Base-by-base conservation (phyloP, 768 basidiomycete genomes). In the Filobasidium floriforme region DNA sequence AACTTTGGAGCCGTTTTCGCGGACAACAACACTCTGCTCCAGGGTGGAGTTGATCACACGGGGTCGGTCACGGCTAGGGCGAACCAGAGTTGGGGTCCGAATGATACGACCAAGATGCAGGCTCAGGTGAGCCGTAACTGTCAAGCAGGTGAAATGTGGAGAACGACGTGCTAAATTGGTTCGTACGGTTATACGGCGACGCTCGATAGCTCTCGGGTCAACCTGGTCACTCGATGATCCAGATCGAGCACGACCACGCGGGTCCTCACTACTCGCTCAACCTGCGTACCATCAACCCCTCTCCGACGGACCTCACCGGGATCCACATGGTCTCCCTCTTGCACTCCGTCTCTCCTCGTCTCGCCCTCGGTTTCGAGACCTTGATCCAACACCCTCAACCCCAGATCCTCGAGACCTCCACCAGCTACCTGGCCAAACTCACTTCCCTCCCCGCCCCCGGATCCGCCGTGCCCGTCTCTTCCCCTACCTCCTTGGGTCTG, bases 1-100 rank as follows among this genome's bases (percentile, higher is more conserved):
- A 92, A 91, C 79, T 97, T 98, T 76, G 90, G 89, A 65, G 91
- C 92, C 11, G 85, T 96, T 60, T 97, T 88, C 80, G 92, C 89
- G 15, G 94, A 87, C 73, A 83, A 86, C 73, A 83, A 84, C 77
- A 81, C 89, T 15, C 89, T 97, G 81, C 77, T 97, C 73, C 92
- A 96, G 83, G 96, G 94, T 66, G 86, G 88, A 69, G 84, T 98
- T 55, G 96, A 98, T 81, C 87, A 96, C 72, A 90, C 93, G 67
- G 93, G 93, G 41, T 89, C 87, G 68, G 84, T 98, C 63, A 90
- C 86, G 69, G 90, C 85, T 46, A 87, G 93, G 62, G 82, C 89
- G 73, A 97, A 97, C 81, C 87, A 91, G 73, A 89, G 88, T 14
- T 97, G 93, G 93, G 83, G 85, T 59, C 80, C 85, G 1, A 82